Conservation (phyloP, 139 green algal species). For the Chlorella vulgaris region DNA sequence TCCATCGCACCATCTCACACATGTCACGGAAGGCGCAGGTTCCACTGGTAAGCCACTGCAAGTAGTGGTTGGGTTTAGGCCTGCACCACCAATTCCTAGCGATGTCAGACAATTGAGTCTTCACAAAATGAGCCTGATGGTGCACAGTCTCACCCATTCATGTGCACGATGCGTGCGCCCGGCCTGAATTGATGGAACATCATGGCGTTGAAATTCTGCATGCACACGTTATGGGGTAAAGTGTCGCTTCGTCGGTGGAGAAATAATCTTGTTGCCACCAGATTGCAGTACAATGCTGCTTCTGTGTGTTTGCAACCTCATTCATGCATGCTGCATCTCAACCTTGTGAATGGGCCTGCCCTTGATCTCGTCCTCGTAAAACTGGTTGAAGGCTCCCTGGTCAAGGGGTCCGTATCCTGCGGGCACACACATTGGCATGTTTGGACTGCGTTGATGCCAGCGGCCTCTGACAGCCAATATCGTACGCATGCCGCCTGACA, state of each 20-base stretch:
- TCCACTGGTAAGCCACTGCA: neutral
- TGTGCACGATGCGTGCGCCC: slow-evolving; percentile 18
- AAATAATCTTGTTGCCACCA: neutral
- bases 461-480: too few relatives aligned
- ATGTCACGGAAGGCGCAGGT: slow-evolving; percentile 14
- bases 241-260: too few relatives aligned
- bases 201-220: slow-evolving; percentile 14
- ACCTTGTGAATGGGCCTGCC: slow-evolving; percentile 8
- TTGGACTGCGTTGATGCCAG: too few relatives aligned
- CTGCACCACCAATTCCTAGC: too few relatives aligned
- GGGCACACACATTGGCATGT: neutral
- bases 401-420: slow-evolving; percentile 19
- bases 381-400: slow-evolving; percentile 26
- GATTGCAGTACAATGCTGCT: neutral
- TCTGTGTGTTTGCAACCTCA: neutral
- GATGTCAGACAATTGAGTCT: too few relatives aligned
- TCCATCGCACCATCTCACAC: neutral
- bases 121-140: neutral
- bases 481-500: too few relatives aligned
- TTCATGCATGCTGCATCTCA: neutral
- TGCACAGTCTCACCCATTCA: neutral
- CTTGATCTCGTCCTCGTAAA: slow-evolving; percentile 11
- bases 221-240: too few relatives aligned
- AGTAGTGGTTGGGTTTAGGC: slow-evolving; percentile 22
- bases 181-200: neutral